phyloP scores from a whole-genome alignment of 2,329 filamentous ascomycete genomes.

The Setomelanomma holmii region DNA sequence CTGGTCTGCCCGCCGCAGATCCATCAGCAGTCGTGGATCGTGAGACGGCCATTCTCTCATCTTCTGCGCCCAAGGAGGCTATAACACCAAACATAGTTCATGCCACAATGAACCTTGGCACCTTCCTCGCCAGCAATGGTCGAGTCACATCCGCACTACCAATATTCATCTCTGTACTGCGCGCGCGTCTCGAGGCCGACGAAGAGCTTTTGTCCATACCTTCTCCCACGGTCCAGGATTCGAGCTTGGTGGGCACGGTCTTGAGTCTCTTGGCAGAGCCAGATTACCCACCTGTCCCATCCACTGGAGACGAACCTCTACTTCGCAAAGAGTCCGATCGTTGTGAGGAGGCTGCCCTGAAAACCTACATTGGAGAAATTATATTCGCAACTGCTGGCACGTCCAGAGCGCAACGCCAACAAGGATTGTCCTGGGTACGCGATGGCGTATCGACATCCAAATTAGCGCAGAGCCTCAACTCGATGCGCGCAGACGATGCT shows the following conservation, averaged over 20 bases:
- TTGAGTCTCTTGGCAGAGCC: constrained; percentile 55
- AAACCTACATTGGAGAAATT: constrained; percentile 93
- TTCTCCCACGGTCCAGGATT: constrained; percentile 26
- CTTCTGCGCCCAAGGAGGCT: constrained; percentile 55
- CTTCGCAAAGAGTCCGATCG: constrained; percentile 68
- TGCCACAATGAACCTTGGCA: constrained; percentile 78
- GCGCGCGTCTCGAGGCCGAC: constrained; percentile 71
- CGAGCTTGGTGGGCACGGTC: constrained; percentile 35
- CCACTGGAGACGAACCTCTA: constrained; percentile 73
- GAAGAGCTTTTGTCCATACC: constrained; percentile 34
- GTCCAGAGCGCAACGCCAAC: constrained; percentile 51
- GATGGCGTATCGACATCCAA: constrained; percentile 80
- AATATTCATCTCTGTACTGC: constrained; percentile 83
- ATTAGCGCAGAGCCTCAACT: constrained; percentile 62
- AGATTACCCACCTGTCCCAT: constrained; percentile 72
- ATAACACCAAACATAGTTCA: constrained; percentile 78
- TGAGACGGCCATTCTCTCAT: constrained; percentile 66
- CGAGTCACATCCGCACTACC: constrained; percentile 75
- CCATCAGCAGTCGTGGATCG: constrained; percentile 62
- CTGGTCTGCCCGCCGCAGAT: constrained; percentile 57
- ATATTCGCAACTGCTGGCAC: constrained; percentile 72
- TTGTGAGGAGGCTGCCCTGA: constrained; percentile 86
- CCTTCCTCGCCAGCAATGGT: constrained; percentile 74
- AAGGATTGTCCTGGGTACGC: constrained; percentile 86
- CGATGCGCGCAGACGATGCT: constrained; percentile 42